Base-by-base conservation (phyloP, 257 asterid species). In the Fraxinus excelsior region DNA sequence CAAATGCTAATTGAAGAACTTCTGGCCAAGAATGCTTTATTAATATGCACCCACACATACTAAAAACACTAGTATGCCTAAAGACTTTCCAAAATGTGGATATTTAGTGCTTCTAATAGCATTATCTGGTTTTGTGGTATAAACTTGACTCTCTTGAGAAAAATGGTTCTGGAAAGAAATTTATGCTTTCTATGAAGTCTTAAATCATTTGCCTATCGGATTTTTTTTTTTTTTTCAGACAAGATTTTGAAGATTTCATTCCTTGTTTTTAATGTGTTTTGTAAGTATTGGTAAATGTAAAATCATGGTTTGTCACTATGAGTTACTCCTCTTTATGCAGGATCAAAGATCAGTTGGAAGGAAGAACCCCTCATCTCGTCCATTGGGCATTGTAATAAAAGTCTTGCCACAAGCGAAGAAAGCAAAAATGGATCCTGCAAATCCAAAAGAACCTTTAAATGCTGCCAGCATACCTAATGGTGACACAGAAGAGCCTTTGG, bases 381-480 rank as follows among this genome's bases (percentile, higher is more conserved):
- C 90, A 0, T 23, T 85, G 66, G 91, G 94, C 72, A 75, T 89
- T 85, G 75, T 90, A 46, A 85, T 95, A 73, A 93, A 89, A 83
- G 91, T 88, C 82, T 88, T 79, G 83, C 91, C 97, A 40, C 97
- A 88, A 85, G 91, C 91, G 2, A 94, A 94, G 96, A 95, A 84
- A 85, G 90, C 97, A 46, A 95, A 89, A 80, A 26, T 80, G 68
- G 90, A 86, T 70, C 53, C 1, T 32, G 62, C 56, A 46, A 82
- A 71, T 67, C 21, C 86, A 51, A 83, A 64, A 74, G 80, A 74
- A 78, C 71, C 83, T 42, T 38, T 76, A 6, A 72, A 32, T 11
- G 76, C 56, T 62, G 70, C 32, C 7, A 75, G 73, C 67, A 10
- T 77, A 14, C 56, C 68, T 32, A 64, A 14, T 38, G 78, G 40